Percentiles rank a stretch among this genome's conserved stretches.
phyloP scores from a whole-genome alignment of 345 rosid species.

The Arabidopsis arenosa region DNA sequence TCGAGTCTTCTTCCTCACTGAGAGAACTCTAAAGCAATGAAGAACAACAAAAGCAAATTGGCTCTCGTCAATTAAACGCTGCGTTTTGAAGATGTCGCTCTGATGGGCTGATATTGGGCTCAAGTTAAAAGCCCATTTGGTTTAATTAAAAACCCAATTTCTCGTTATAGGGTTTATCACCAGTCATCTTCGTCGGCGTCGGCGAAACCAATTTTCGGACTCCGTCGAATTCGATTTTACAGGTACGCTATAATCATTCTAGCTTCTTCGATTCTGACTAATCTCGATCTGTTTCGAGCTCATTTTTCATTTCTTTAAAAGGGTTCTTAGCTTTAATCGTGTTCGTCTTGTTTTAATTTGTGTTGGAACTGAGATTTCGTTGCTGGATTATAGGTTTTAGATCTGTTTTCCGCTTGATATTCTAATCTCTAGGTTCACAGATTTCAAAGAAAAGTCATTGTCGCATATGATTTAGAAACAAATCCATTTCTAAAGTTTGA shows the following conservation, averaged over 20 bases:
- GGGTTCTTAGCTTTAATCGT: background rate
- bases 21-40: background rate
- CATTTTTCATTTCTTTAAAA: background rate
- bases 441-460: background rate
- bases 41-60: background rate
- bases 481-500: background rate
- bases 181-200: conserved; percentile 9
- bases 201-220: background rate
- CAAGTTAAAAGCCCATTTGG: background rate
- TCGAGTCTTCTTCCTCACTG: conserved; percentile 5
- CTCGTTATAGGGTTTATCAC: conserved; percentile 18
- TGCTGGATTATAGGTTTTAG: background rate
- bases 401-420: background rate
- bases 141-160: background rate
- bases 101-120: background rate
- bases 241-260: conserved; percentile 7
- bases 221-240: conserved; percentile 6
- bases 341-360: background rate
- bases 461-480: background rate
- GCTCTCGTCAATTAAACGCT: background rate
- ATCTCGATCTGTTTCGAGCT: background rate
- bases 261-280: background rate
- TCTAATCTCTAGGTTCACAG: background rate
- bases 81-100: background rate
- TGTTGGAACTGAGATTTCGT: background rate